Conservation (phyloP, 176 grass and related monocot genomes). For the Zoysia pacifica region DNA sequence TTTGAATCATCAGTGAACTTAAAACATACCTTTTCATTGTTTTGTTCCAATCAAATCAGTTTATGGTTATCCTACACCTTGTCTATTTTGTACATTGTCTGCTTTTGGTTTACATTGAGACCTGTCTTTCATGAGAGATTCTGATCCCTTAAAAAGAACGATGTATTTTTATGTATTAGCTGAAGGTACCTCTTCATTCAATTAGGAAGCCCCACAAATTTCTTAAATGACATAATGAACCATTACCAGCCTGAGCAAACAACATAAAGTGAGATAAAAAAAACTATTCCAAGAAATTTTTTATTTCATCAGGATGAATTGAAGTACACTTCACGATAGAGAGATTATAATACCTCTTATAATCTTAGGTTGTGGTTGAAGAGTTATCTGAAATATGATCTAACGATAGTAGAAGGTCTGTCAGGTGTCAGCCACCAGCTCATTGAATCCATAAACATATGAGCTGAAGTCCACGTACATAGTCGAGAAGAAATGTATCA, state of each 20-base stretch:
- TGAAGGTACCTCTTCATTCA: neutral
- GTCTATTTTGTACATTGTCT: neutral
- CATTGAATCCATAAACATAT: slow-evolving; percentile 3
- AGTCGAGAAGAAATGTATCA: neutral
- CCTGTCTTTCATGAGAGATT: neutral
- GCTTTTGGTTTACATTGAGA: neutral
- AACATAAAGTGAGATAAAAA: neutral
- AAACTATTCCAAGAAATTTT: neutral
- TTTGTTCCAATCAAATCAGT: slow-evolving; percentile 34
- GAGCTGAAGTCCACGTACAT: neutral
- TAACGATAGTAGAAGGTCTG: neutral
- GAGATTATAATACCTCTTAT: slow-evolving; percentile 18
- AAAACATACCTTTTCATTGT: slow-evolving; percentile 35
- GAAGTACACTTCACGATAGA: neutral
- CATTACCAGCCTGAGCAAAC: neutral
- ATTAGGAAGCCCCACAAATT: neutral
- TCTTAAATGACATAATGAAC: neutral
- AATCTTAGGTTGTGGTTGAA: neutral
- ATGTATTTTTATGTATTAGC: neutral
- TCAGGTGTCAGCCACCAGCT: slow-evolving; percentile 9
- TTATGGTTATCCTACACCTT: neutral
- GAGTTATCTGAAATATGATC: slow-evolving; percentile 4
- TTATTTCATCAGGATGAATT: neutral
- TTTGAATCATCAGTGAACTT: slow-evolving; percentile 53
- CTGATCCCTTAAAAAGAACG: too few relatives aligned